Evolutionary conservation across 1,284 basidiomycete species (phyloP).

Genomic region (Ceratorhiza oryzae-sativae): DNA sequence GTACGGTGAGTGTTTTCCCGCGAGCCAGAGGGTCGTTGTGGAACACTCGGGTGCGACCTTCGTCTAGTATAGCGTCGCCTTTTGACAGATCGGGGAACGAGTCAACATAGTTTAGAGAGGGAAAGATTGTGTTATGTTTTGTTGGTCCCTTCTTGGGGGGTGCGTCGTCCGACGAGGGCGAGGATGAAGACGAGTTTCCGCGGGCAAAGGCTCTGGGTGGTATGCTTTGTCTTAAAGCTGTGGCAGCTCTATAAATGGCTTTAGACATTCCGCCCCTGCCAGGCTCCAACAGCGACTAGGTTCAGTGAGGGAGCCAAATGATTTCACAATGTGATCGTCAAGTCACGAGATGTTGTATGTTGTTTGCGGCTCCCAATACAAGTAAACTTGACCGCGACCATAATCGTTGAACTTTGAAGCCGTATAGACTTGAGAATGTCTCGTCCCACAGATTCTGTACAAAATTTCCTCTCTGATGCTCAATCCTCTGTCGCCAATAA

Average conservation of each 20-base stretch:
- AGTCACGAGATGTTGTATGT: conserved; percentile 7
- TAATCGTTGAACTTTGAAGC: not conserved
- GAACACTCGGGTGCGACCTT: conserved; percentile 30
- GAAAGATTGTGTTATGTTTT: conserved; percentile 37
- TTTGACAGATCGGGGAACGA: conserved; percentile 36
- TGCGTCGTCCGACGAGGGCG: not conserved
- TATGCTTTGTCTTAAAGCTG: not conserved
- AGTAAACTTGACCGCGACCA: conserved; percentile 3
- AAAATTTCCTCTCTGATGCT: conserved; percentile 28
- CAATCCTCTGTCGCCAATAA: conserved; percentile 58
- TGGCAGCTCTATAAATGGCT: conserved; percentile 2
- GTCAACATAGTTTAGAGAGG: conserved; percentile 37
- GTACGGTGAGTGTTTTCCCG: conserved; percentile 29
- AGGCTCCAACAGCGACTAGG: not conserved
- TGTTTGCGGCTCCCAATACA: not conserved
- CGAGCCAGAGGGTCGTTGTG: conserved; percentile 14
- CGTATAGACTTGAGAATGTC: too few species aligned
- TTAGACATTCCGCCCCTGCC: conserved; percentile 2
- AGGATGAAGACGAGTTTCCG: conserved; percentile 26
- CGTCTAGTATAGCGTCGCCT: conserved; percentile 28
- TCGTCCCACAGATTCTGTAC: conserved; percentile 17
- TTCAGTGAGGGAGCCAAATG: not conserved
- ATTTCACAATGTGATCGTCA: not conserved
- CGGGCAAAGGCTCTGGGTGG: conserved; percentile 15
- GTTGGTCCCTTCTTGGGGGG: conserved; percentile 15